Base-by-base conservation (phyloP, 1,284 basidiomycete species). In the Trametes polyzona region DNA sequence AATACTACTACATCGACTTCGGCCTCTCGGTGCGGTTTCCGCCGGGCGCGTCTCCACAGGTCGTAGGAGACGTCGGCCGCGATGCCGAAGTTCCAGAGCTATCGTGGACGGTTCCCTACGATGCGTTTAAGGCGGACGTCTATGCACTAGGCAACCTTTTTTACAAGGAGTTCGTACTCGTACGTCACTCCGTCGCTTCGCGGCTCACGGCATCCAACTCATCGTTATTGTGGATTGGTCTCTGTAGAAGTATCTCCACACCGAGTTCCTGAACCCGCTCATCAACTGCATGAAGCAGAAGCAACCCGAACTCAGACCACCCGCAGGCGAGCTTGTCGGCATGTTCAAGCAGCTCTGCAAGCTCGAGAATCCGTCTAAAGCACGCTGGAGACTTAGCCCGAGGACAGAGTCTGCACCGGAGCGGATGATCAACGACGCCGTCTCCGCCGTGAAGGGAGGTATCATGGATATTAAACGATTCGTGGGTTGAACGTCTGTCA, bases 1-100 rank as follows among this genome's bases (percentile, higher is more conserved):
- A 57, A 16, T 73, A 72, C 53, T 71, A 62, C 55, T 68, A 69
- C 52, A 67, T 70, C 36, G 70, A 72, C 54, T 73, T 71, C 40
- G 69, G 67, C 1, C 61, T 73, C 2, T 71, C 70, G 0, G 48
- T 55, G 1, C 50, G 44, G 2, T 67, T 64, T 27, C 14, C 46
- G 0, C 47, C 41, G 0, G 63, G 50, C 2, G 21, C 47, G 12
- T 35, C 64, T 8, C 47, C 55, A 14, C 46, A 46, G 5, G 63
- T 53, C 14, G 11, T 62, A 2, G 61, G 60, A 0, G 39, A 42
- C 1, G 32, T 54, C 2, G 69, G 69, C 0, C 49, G 66, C 10
- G 68, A 70, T 24, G 47, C 59, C 32, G 62, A 66, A 3, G 63
- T 65, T 1, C 71, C 71, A 0, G 71, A 73, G 35, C 57, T 73